These are phyloP conservation scores for Colletotrichum simmondsii DNA, from an alignment of 2,329 filamentous ascomycete species.

Conservation along the genomic window DNA sequence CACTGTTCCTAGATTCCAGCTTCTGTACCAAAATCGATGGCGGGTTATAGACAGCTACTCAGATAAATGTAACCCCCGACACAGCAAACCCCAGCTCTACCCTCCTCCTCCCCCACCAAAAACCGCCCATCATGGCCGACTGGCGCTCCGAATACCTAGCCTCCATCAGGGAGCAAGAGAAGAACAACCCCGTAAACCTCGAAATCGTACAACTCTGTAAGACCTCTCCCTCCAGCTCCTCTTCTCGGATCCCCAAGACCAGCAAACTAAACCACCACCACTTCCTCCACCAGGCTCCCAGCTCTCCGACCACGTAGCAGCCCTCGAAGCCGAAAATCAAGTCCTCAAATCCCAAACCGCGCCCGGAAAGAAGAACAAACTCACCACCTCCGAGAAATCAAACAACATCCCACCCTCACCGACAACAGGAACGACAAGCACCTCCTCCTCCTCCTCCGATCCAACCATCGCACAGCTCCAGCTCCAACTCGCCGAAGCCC, in stretches of 20 bases:
- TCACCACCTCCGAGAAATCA: constrained; percentile 37
- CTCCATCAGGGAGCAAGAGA: constrained; percentile 78
- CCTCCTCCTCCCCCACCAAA: background rate
- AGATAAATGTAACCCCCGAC: background rate
- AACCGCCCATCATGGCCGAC: constrained; percentile 60
- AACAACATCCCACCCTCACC: background rate
- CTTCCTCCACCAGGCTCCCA: constrained; percentile 62
- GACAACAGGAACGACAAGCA: constrained; percentile 10
- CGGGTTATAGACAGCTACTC: background rate
- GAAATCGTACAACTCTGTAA: constrained; percentile 84
- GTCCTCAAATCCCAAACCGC: constrained; percentile 46
- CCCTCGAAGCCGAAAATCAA: constrained; percentile 69
- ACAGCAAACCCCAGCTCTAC: background rate
- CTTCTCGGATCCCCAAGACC: background rate
- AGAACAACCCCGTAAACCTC: constrained; percentile 69
- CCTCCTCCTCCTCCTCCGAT: constrained; percentile 40
- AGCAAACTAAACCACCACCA: background rate
- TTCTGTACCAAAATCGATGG: background rate
- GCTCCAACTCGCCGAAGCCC: constrained; percentile 79
- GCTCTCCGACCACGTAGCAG: constrained; percentile 74
- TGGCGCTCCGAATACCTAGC: constrained; percentile 87
- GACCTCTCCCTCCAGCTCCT: constrained; percentile 39
- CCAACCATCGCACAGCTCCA: constrained; percentile 62
- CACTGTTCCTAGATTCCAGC: background rate
- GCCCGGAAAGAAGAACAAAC: constrained; percentile 32